Base-by-base conservation (phyloP, 2,329 filamentous ascomycete species). In the Torrubiella hemipterigena region DNA sequence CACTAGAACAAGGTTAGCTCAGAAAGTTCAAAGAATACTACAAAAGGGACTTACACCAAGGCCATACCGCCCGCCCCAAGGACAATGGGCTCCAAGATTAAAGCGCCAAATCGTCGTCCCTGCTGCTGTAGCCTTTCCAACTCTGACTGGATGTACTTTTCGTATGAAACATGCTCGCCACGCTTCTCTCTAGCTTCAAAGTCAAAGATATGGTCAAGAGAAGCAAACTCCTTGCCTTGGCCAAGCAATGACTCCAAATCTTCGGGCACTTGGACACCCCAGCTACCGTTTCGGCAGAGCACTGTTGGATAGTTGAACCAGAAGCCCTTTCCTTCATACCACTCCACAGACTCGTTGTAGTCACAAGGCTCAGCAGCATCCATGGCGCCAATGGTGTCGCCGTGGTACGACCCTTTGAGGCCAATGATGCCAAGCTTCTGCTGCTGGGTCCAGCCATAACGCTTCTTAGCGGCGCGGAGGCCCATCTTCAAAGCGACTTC, bases 401-500 rank as follows among this genome's bases (percentile, higher is more conserved):
- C 85, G 44, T 93, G 85, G 44, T 93, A 93, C 41, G 79, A 81
- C 0, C 82, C 82, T 47, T 78, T 81, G 8, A 93, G 58, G 0
- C 84, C 84, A 4, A 93, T 50, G 3, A 91, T 71, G 4, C 72
- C 72, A 9, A 87, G 61, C 29, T 73, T 66, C 2, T 66, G 58
- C 11, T 58, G 60, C 0, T 67, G 58, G 23, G 65, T 59, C 77
- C 77, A 84, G 8, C 65, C 69, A 40, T 86, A 86, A 7, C 80
- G 64, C 24, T 68, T 55, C 27, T 72, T 67, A 0, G 81, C 58
- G 0, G 82, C 82, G 5, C 81, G 68, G 1, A 93, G 59, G 0
- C 69, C 83, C 85, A 93, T 93, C 50, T 93, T 93, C 26, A 87
- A 63, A 0, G 81, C 84, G 2, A 89, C 83, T 51, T 93, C 84